A percentile compares a stretch with the other conserved stretches of the same genome.
These are phyloP conservation scores for Ogataea philodendri DNA, from an alignment of 805 yeast species.

Conservation along the genomic window DNA sequence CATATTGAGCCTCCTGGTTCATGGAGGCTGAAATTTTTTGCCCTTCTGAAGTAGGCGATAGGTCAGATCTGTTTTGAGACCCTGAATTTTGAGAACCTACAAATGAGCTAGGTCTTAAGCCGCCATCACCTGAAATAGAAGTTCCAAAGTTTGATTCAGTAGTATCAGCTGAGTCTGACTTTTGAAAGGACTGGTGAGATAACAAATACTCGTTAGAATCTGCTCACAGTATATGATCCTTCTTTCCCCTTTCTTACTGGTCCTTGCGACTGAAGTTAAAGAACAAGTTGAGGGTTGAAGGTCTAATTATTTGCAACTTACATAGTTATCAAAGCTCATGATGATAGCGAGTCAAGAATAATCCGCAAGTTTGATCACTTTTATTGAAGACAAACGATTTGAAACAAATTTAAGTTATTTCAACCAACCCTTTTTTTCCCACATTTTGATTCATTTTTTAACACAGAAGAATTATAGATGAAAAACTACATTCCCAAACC, in stretches of 20 bases:
- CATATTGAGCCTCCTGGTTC: slow-evolving; percentile 14
- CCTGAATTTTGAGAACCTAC: slow-evolving; percentile 8
- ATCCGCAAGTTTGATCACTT: no score
- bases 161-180: slow-evolving; percentile 23
- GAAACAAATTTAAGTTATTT: slow-evolving; percentile 14
- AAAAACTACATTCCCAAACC: slow-evolving; percentile 5
- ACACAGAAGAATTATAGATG: slow-evolving; percentile 11
- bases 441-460: slow-evolving; percentile 20
- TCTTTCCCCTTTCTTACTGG: slow-evolving; percentile 5
- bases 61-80: slow-evolving; percentile 9
- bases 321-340: slow-evolving; percentile 23
- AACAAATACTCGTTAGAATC: slow-evolving; percentile 5
- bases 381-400: neutral
- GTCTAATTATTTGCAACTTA: no score
- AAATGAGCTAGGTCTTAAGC: slow-evolving; percentile 14
- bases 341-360: neutral
- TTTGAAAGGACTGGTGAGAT: slow-evolving; percentile 13
- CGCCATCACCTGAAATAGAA: slow-evolving; percentile 18
- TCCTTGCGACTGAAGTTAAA: neutral
- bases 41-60: slow-evolving; percentile 6
- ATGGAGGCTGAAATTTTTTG: slow-evolving; percentile 8
- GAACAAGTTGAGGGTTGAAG: no score
- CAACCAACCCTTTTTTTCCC: slow-evolving; percentile 12
- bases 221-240: slow-evolving; percentile 2
- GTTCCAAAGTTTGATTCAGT: slow-evolving; percentile 24